Percentiles rank a stretch among this genome's conserved stretches.
Conservation (phyloP, 257 asterid species). For the Nicotiana attenuata region DNA sequence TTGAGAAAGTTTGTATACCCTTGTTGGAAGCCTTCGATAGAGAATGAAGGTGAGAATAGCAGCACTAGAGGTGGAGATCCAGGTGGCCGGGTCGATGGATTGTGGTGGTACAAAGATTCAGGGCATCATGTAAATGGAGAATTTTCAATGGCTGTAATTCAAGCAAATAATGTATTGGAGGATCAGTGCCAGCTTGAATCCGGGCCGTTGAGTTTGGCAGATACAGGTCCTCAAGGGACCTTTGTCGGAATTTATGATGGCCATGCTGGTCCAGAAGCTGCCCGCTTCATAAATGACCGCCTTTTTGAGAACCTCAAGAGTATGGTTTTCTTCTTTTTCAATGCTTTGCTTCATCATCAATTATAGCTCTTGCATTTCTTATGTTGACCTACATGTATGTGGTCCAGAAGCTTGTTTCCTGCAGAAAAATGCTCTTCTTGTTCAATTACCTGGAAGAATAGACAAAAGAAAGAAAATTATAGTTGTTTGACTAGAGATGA, state of each 20-base stretch:
- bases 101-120: constrained; percentile 68
- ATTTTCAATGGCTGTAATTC: constrained; percentile 73
- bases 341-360: background rate
- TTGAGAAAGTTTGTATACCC: constrained; percentile 53
- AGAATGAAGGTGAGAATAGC: constrained; percentile 30
- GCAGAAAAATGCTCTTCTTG: background rate
- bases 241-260: background rate
- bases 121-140: constrained; percentile 66
- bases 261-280: background rate
- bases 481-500: background rate
- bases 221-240: background rate
- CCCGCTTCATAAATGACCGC: background rate
- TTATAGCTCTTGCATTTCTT: background rate
- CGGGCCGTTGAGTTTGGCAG: background rate
- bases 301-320: constrained; percentile 35
- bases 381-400: background rate
- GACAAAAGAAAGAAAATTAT: background rate
- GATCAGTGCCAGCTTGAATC: constrained; percentile 72
- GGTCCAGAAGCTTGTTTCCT: background rate
- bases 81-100: constrained; percentile 44
- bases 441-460: background rate
- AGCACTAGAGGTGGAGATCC: constrained; percentile 29
- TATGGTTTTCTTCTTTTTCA: constrained; percentile 18
- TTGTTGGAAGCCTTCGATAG: constrained; percentile 53
- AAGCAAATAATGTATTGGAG: constrained; percentile 59